Evolutionary conservation across 768 basidiomycete genomes (phyloP), one percentile per base, ranked within the genome.

Genomic region (Kwoniella bestiolae): DNA sequence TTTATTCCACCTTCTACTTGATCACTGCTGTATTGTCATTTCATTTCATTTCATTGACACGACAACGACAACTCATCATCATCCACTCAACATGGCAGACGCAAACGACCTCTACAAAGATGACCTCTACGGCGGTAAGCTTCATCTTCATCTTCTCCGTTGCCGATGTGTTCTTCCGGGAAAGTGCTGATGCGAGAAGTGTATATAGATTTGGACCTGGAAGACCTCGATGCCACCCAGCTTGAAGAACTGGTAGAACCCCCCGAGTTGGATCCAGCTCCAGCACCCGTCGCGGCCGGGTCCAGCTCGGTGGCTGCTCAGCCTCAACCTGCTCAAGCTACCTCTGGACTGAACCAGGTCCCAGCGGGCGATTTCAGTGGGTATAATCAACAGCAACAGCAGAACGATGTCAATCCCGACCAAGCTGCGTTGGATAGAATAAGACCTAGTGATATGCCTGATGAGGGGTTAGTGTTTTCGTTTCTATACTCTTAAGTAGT

Each of bases 391-490:
- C 65, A 55, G 50, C 45, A 60, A 49, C 66, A 49, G 28, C 47
- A 63, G 23, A 34, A 26, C 23, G 52, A 55, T 6, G 32, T 34
- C 23, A 55, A 23, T 18, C 18, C 16, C 5, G 31, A 61, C 3
- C 60, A 61, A 50, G 57, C 55, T 46, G 69, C 64, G n/a, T 34
- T 50, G 38, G 76, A 68, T 64, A 66, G 70, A 66, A 73, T 59
- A 50, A 56, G 60, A 68, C 65, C 34, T 83, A 93, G 16, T 89
- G 93, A 96, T 81, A 93, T 92, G 91, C 92, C 93, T 81, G 94
- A 96, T 73, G 94, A 95, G 90, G 94, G 94, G 94, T 97, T 87
- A 92, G 93, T 86, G 59, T 51, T 8, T 60, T 68, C n/a, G n/a
- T 82, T 79, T 81, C 79, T 70, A 82, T 41, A 32, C 18, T 34